Percentiles rank a stretch among this genome's conserved stretches.
Evolutionary conservation across 139 green algal species (phyloP).

Genomic region (Chlorella sp.): DNA sequence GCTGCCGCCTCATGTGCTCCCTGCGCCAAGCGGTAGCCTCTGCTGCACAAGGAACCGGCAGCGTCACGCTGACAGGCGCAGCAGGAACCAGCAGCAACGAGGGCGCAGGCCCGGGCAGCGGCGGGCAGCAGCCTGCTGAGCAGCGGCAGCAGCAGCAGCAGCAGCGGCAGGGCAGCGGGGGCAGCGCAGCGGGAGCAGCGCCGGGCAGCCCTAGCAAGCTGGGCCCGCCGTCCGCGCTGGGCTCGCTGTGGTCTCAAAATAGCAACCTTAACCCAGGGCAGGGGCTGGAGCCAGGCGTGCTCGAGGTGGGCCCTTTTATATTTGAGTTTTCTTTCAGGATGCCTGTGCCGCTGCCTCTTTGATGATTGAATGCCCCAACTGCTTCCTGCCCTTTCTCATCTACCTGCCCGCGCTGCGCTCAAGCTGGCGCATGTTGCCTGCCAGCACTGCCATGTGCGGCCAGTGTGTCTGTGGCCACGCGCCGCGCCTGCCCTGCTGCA

Average conservation of each 20-base stretch:
- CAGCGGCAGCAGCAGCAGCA: neutral
- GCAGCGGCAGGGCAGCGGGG: neutral
- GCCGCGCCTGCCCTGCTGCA: too few relatives aligned
- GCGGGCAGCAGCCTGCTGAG: neutral
- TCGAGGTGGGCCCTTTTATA: neutral
- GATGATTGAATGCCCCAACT: neutral
- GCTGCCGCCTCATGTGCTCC: slow-evolving; percentile 84
- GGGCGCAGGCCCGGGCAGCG: neutral
- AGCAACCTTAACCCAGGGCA: neutral
- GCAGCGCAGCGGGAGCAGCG: neutral
- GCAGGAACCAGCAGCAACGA: neutral
- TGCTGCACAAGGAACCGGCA: neutral
- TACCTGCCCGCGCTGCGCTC: neutral
- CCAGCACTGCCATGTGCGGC: neutral
- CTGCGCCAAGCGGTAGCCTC: slow-evolving; percentile 60
- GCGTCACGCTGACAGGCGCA: neutral
- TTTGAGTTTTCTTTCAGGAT: neutral
- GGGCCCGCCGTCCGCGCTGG: too few relatives aligned
- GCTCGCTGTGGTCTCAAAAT: neutral
- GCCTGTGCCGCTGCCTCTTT: neutral
- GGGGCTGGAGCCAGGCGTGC: slow-evolving; percentile 15
- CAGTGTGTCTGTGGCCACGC: too few relatives aligned
- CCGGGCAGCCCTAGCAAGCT: neutral
- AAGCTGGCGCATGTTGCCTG: neutral
- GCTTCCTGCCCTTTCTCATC: neutral